Base-by-base conservation (phyloP, 805 yeast genomes). In the Millerozyma miso region DNA sequence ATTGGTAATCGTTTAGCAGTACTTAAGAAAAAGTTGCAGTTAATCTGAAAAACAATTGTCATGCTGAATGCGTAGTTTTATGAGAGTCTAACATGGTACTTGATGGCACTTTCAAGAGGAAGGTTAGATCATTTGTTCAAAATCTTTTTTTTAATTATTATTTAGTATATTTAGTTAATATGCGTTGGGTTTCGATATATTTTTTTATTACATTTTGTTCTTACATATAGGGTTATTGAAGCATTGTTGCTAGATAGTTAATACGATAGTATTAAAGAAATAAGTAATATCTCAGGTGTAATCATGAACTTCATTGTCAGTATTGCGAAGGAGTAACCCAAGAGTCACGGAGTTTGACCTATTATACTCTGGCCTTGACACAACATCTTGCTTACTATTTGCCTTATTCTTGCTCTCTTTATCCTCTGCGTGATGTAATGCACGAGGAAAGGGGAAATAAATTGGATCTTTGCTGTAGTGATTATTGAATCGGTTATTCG, bases 1-100 rank as follows among this genome's bases (percentile, higher is more conserved):
- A 88, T 91, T 49, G 87, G 91, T 13, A 83, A 80, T 51, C 73
- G 98, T 48, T 71, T 91, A 52, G 74, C 78, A n/a, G 80, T 83
- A 8, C 71, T 90, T 56, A 76, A 83, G 59, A 73, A 70, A 55
- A 88, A 83, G 50, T 54, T 71, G 35, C 74, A 68, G 23, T 33
- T 57, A 40, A 37, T 40, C 14, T 41, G 33, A 41, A 12, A n/a
- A n/a, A n/a, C n/a, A n/a, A n/a, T n/a, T n/a, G n/a, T n/a, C n/a
- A n/a, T n/a, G n/a, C n/a, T n/a, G n/a, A n/a, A n/a, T n/a, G n/a
- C n/a, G n/a, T n/a, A n/a, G n/a, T n/a, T n/a, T n/a, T n/a, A n/a
- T n/a, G n/a, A n/a, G n/a, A n/a, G n/a, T n/a, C n/a, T n/a, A n/a
- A n/a, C n/a, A n/a, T n/a, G n/a, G n/a, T n/a, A n/a, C n/a, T n/a